These are phyloP conservation scores for Colletotrichum noveboracense DNA, from an alignment of 2,329 filamentous ascomycete genomes.

Conservation along the genomic window DNA sequence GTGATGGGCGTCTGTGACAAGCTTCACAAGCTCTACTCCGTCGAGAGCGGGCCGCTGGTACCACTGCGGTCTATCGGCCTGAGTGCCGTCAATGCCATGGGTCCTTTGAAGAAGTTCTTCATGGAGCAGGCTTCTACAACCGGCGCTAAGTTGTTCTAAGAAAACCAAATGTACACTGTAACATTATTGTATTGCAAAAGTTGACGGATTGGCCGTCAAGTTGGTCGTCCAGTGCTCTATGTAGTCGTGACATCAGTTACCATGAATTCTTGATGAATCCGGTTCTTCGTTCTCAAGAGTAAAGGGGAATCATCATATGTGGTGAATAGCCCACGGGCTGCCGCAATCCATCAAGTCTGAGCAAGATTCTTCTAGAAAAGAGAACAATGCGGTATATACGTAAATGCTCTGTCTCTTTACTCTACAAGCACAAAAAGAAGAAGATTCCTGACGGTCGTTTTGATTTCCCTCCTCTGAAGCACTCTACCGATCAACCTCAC, in stretches of 20 bases:
- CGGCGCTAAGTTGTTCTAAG: slow-evolving; percentile 49
- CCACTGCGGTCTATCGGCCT: slow-evolving; percentile 80
- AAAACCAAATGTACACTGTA: neutral
- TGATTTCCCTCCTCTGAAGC: neutral
- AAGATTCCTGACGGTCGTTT: slow-evolving; percentile 14
- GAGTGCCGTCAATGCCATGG: slow-evolving; percentile 74
- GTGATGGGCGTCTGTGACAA: slow-evolving; percentile 86
- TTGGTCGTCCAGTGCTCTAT: neutral
- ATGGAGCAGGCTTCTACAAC: slow-evolving; percentile 76
- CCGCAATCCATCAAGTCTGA: neutral
- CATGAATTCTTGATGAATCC: neutral
- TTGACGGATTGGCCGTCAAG: neutral
- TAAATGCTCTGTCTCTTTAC: slow-evolving; percentile 24
- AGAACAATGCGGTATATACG: slow-evolving; percentile 28
- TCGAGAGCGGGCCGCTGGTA: slow-evolving; percentile 79
- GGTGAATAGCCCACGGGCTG: neutral
- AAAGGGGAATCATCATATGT: neutral
- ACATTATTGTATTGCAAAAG: slow-evolving; percentile 3
- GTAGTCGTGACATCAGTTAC: neutral
- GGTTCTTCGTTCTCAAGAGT: neutral
- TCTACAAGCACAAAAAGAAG: slow-evolving; percentile 30
- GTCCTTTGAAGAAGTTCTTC: slow-evolving; percentile 80
- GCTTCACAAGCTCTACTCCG: slow-evolving; percentile 90
- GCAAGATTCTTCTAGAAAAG: slow-evolving; percentile 17
- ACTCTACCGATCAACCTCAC: slow-evolving; percentile 65